Evolutionary conservation across 306 rosid species (phyloP).

Genomic region (Cicer chorassanicum): DNA sequence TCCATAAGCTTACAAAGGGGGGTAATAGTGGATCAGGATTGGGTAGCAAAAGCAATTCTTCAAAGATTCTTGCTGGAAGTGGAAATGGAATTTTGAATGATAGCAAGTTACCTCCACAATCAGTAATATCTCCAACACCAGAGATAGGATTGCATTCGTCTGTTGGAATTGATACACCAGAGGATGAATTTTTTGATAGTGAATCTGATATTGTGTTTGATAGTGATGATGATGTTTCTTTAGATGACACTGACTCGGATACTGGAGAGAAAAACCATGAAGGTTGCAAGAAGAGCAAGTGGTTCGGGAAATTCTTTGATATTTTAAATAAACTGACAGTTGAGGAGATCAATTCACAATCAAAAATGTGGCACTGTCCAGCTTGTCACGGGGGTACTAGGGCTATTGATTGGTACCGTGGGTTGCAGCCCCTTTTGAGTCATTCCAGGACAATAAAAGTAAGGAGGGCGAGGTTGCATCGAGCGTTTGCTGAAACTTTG

Average conservation of each 20-base stretch:
- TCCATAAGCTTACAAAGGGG: slow-evolving; percentile 27
- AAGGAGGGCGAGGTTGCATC: slow-evolving; percentile 56
- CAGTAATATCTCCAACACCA: too few species aligned
- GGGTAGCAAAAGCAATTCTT: slow-evolving; percentile 28
- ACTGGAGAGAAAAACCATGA: slow-evolving; percentile 49
- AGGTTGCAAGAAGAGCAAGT: slow-evolving; percentile 50
- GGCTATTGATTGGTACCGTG: slow-evolving; percentile 65
- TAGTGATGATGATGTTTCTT: slow-evolving; percentile 49
- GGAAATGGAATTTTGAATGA: slow-evolving; percentile 31
- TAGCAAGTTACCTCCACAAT: slow-evolving; percentile 9
- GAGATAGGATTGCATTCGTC: slow-evolving; percentile 5
- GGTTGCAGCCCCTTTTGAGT: slow-evolving; percentile 56
- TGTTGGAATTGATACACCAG: slow-evolving; percentile 19
- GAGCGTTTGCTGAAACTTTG: slow-evolving; percentile 56
- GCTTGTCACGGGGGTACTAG: slow-evolving; percentile 61
- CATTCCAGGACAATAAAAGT: slow-evolving; percentile 56
- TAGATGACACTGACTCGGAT: slow-evolving; percentile 54
- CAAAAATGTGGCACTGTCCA: slow-evolving; percentile 58
- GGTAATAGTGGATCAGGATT: slow-evolving; percentile 27
- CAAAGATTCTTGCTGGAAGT: background rate
- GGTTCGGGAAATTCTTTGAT: slow-evolving; percentile 56
- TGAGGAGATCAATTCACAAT: slow-evolving; percentile 49
- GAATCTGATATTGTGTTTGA: slow-evolving; percentile 50
- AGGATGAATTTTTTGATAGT: slow-evolving; percentile 40
- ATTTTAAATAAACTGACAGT: slow-evolving; percentile 29